A percentile compares a stretch with the other conserved stretches of the same genome.
These are phyloP conservation scores for Cocos nucifera DNA, from an alignment of 176 grass and related monocot genomes.

Conservation along the genomic window DNA sequence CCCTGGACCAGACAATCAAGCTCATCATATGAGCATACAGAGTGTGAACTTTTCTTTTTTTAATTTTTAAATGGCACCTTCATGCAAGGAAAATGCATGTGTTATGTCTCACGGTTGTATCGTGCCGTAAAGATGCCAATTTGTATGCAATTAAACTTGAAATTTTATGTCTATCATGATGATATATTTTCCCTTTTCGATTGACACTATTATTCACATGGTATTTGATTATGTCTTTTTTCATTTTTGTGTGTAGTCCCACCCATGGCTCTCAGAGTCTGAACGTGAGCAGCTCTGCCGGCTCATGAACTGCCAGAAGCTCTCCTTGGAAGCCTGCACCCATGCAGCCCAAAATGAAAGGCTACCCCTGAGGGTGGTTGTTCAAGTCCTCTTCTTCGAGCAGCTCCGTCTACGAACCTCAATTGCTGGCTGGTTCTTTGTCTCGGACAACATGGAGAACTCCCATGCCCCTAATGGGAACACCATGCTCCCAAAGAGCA, in stretches of 20 bases:
- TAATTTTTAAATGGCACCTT: no score
- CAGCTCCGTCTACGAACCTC: constrained; percentile 69
- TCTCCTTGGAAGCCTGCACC: constrained; percentile 65
- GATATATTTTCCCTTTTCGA: no score
- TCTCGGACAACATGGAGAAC: constrained; percentile 39
- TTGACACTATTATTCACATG: neutral
- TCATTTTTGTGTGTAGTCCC: constrained; percentile 28
- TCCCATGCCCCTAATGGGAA: constrained; percentile 21
- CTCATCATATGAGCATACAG: no score
- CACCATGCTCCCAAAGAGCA: constrained; percentile 30
- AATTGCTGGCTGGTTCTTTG: constrained; percentile 58
- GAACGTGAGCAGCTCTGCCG: constrained; percentile 73
- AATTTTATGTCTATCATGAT: no score
- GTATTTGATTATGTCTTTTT: neutral
- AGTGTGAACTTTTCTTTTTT: no score
- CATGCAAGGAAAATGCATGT: no score
- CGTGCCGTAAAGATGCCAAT: no score
- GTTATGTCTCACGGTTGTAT: no score
- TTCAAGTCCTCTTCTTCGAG: constrained; percentile 87
- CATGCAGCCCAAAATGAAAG: constrained; percentile 72
- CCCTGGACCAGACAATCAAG: no score
- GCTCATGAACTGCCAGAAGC: constrained; percentile 68
- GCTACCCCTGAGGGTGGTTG: constrained; percentile 60
- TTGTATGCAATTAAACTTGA: no score
- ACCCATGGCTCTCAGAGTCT: constrained; percentile 57